Evolutionary conservation across 495 filamentous ascomycete genomes (phyloP).

Genomic region (Sabuloglossum arenarium): DNA sequence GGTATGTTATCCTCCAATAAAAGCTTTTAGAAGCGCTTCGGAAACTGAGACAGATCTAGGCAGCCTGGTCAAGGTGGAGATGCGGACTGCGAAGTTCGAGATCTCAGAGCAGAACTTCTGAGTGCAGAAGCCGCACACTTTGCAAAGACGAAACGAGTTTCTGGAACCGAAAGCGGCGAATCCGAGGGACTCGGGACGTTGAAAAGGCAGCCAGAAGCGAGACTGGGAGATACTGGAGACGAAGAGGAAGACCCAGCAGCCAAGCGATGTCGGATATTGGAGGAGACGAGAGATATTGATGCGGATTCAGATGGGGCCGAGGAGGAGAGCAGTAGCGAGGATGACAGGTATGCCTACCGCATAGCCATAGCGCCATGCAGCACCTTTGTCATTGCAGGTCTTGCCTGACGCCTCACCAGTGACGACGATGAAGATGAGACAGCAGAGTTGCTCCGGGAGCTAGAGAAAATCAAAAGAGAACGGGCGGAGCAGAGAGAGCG

Average conservation of each 20-base stretch:
- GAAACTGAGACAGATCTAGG: constrained; percentile 19
- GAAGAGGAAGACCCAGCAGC: constrained; percentile 56
- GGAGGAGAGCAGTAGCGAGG: constrained; percentile 48
- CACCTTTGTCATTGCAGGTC: neutral
- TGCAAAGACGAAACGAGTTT: constrained; percentile 54
- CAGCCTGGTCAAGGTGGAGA: constrained; percentile 80
- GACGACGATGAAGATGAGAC: constrained; percentile 64
- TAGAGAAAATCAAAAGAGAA: constrained; percentile 89
- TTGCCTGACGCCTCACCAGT: neutral
- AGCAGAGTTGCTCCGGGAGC: constrained; percentile 71
- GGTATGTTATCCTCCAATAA: constrained; percentile 24
- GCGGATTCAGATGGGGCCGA: constrained; percentile 59
- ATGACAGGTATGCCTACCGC: constrained; percentile 30
- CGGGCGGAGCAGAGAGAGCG: constrained; percentile 64
- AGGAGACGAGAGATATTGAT: constrained; percentile 77
- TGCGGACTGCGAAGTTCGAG: constrained; percentile 48
- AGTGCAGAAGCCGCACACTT: constrained; percentile 74
- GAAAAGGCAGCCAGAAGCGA: constrained; percentile 49
- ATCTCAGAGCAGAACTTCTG: constrained; percentile 79
- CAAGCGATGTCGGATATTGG: constrained; percentile 71
- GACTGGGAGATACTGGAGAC: constrained; percentile 17
- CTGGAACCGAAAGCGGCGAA: constrained; percentile 15
- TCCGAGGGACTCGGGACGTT: constrained; percentile 19
- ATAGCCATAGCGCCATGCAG: neutral
- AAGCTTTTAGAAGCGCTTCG: constrained; percentile 3